A percentile compares a stretch with the other conserved stretches of the same genome.
Conservation (phyloP, 257 asterid genomes). For the Petunia axillaris region DNA sequence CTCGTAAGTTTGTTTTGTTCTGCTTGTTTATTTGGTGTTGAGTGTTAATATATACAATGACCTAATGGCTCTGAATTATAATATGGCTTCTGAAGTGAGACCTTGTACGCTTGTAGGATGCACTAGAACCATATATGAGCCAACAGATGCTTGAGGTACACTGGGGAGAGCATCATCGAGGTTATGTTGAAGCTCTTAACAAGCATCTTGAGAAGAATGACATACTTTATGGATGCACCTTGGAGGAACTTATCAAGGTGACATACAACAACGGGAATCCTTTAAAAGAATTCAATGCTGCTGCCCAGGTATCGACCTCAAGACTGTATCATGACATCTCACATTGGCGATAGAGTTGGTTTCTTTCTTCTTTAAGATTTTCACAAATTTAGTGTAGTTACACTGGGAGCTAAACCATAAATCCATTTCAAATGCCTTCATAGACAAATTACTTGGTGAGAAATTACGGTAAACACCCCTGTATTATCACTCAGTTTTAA, state of each 20-base stretch:
- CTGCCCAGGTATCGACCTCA: conserved; percentile 73
- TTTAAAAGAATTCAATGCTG: conserved; percentile 77
- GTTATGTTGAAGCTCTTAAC: conserved; percentile 80
- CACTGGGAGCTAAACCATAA: background rate
- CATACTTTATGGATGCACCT: conserved; percentile 66
- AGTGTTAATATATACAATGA: background rate
- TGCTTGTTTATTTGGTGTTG: background rate
- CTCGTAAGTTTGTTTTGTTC: conserved; percentile 56
- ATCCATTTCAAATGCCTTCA: background rate
- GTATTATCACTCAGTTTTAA: no score
- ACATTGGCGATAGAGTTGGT: background rate
- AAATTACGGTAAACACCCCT: no score
- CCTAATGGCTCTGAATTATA: background rate
- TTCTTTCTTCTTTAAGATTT: background rate
- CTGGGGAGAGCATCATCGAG: conserved; percentile 92
- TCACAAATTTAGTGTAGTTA: background rate
- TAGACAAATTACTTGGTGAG: background rate
- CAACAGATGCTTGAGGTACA: conserved; percentile 73
- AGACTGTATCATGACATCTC: background rate
- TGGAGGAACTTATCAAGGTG: conserved; percentile 75
- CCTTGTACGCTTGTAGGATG: conserved; percentile 53
- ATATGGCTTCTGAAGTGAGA: background rate
- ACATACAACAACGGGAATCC: conserved; percentile 91
- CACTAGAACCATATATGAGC: conserved; percentile 91
- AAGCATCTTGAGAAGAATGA: conserved; percentile 78